A percentile compares a stretch with the other conserved stretches of the same genome.
Conservation (phyloP, 1,284 basidiomycete species). For the Trichosporon coremiiforme region DNA sequence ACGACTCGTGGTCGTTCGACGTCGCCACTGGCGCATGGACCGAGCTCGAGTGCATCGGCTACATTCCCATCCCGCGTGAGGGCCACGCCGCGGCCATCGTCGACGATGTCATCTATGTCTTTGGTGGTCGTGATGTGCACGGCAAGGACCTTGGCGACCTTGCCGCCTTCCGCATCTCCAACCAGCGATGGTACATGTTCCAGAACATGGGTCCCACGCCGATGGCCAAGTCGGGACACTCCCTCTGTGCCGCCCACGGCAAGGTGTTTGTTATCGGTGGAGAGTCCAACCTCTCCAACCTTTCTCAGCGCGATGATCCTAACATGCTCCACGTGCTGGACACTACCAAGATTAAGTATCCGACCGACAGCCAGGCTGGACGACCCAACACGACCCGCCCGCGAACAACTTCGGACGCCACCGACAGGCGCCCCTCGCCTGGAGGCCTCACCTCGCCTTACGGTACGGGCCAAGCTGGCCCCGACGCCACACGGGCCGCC, state of each 20-base stretch:
- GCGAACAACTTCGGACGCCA: slow-evolving; percentile 32
- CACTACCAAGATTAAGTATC: slow-evolving; percentile 97
- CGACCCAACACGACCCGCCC: slow-evolving; percentile 15
- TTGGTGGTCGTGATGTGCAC: slow-evolving; percentile 95
- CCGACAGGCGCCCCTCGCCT: slow-evolving; percentile 24
- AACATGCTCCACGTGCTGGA: slow-evolving; percentile 84
- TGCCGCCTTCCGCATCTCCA: slow-evolving; percentile 91
- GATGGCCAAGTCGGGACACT: slow-evolving; percentile 86
- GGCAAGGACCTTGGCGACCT: slow-evolving; percentile 95
- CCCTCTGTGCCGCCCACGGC: slow-evolving; percentile 86
- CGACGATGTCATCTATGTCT: slow-evolving; percentile 97
- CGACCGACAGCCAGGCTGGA: slow-evolving; percentile 56
- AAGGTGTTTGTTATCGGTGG: slow-evolving; percentile 92
- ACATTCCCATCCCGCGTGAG: slow-evolving; percentile 93
- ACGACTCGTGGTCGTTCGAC: slow-evolving; percentile 98
- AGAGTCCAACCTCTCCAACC: slow-evolving; percentile 65
- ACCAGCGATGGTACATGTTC: slow-evolving; percentile 93
- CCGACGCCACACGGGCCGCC: slow-evolving; percentile 19
- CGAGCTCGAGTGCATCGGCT: slow-evolving; percentile 95
- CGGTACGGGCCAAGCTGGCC: slow-evolving; percentile 4
- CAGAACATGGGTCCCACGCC: slow-evolving; percentile 98
- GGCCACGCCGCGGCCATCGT: slow-evolving; percentile 96
- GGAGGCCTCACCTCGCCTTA: slow-evolving; percentile 20
- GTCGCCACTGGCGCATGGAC: slow-evolving; percentile 79
- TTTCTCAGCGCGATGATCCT: slow-evolving; percentile 73